Evolutionary conservation across 768 basidiomycete genomes (phyloP).

Genomic region (Hypsizygus marmoreus): DNA sequence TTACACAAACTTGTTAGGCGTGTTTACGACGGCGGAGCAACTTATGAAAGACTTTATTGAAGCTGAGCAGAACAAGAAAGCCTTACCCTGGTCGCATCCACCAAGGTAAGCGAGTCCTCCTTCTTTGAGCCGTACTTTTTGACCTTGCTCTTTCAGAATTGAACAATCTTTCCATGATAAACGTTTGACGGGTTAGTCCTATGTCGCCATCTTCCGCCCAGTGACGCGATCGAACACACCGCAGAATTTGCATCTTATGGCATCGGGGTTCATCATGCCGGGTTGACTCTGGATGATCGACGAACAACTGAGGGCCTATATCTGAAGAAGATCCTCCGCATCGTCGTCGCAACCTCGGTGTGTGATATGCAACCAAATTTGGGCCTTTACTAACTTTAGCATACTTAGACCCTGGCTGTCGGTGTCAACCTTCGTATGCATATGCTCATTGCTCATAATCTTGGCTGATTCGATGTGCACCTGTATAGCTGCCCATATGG

Average conservation of each 20-base stretch:
- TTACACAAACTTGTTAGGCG: constrained; percentile 47
- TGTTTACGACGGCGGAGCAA: constrained; percentile 70
- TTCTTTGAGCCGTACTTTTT: not conserved
- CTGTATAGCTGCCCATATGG: constrained; percentile 80
- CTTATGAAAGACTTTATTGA: constrained; percentile 73
- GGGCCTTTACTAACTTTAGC: constrained; percentile 11
- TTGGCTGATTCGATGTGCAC: constrained; percentile 1
- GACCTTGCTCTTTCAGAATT: constrained; percentile 41
- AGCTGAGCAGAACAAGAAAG: constrained; percentile 45
- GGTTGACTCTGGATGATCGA: constrained; percentile 74
- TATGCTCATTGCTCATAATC: not conserved
- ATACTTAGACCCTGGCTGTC: constrained; percentile 96
- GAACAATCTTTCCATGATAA: constrained; percentile 66
- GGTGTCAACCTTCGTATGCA: constrained; percentile 90
- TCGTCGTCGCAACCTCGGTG: constrained; percentile 86
- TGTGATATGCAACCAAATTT: constrained; percentile 21
- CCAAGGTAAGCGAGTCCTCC: constrained; percentile 39
- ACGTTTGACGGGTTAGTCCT: constrained; percentile 53
- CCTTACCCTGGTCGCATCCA: constrained; percentile 71
- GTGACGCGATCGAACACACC: not conserved
- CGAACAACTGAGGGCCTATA: constrained; percentile 74
- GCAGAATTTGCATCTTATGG: constrained; percentile 69
- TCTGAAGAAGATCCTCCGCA: constrained; percentile 57
- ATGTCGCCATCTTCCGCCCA: not conserved
- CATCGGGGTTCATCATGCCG: constrained; percentile 92